Evolutionary conservation across 805 yeast species (phyloP).

Genomic region (Candida chilensis): DNA sequence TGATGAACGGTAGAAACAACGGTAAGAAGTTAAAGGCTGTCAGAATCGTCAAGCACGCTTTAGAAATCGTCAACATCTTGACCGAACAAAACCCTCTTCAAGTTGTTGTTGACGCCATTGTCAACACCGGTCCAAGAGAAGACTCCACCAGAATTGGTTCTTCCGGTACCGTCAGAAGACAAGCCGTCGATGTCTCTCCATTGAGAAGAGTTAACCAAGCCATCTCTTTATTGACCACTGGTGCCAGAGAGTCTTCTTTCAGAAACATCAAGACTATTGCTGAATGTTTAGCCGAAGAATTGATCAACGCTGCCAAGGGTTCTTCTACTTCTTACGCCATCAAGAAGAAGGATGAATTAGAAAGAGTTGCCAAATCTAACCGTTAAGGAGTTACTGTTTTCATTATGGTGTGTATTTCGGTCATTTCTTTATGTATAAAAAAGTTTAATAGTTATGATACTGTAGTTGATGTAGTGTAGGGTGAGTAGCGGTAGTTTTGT

Average conservation of each 20-base stretch:
- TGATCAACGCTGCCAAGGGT: slow-evolving; percentile 99
- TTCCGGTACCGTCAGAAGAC: slow-evolving; percentile 99
- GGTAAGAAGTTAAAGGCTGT: slow-evolving; percentile 99
- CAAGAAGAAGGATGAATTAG: slow-evolving; percentile 99
- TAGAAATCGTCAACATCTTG: slow-evolving; percentile 94
- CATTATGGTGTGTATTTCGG: background rate
- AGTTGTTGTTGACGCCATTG: slow-evolving; percentile 97
- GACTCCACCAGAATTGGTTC: slow-evolving; percentile 99
- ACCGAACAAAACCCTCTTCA: slow-evolving; percentile 99
- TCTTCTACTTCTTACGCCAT: slow-evolving; percentile 99
- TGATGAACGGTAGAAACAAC: slow-evolving; percentile 99
- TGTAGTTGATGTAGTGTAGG: no score
- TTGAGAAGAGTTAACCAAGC: slow-evolving; percentile 99
- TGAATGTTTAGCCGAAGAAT: slow-evolving; percentile 99
- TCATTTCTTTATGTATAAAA: background rate
- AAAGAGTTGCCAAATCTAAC: slow-evolving; percentile 99
- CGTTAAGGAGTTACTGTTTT: slow-evolving; percentile 58
- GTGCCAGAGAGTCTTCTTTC: slow-evolving; percentile 99
- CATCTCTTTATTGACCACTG: slow-evolving; percentile 93
- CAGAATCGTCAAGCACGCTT: slow-evolving; percentile 98
- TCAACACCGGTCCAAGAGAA: slow-evolving; percentile 99
- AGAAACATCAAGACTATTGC: slow-evolving; percentile 99
- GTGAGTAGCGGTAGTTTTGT: no score
- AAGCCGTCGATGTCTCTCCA: slow-evolving; percentile 99
- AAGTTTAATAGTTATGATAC: slow-evolving; percentile 1